Evolutionary conservation across 768 basidiomycete genomes (phyloP), one percentile per base, ranked within the genome.

Genomic region (Rhizopogon salebrosus): DNA sequence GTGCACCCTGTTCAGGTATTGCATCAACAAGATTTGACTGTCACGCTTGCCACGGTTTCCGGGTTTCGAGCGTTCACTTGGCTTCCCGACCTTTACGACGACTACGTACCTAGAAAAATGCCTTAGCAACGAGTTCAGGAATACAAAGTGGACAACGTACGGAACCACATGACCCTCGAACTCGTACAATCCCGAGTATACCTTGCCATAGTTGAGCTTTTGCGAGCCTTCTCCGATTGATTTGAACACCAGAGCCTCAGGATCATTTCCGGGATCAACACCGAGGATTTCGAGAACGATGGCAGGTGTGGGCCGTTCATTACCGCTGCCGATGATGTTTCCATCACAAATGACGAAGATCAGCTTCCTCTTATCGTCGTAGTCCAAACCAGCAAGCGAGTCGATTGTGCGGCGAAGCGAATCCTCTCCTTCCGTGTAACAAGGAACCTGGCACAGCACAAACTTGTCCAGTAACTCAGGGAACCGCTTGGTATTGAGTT

Each of bases 361-460:
- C 20, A 86, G 60, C 69, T 85, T 86, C 56, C 85, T 76, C 64
- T 86, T 86, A 66, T 86, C 84, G 55, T 86, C 85, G 52, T 86
- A 86, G 60, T 80, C 77, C 55, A 86, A 69, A 26, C 74, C 75
- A 7, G 83, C 80, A 34, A 86, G 72, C 3, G 83, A 85, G 63
- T 85, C 84, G 56, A 86, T 80, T n/a, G 84, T 86, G 31, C 74
- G 72, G 34, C 85, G 82, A 24, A 86, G 70, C 0, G 82, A 84
- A 42, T 86, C 84, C 60, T 86, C 84, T 55, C 84, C 83, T 64
- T 86, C 84, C 1, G 84, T 86, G 57, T 86, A 86, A 65, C 84
- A 85, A 31, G 83, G 84, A 6, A 84, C 79, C 62, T 85, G 82
- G 58, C 83, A 84, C 50, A 85, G 70, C 53, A 86, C 76, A 56